Evolutionary conservation across 2,329 filamentous ascomycete species (phyloP).

Genomic region (Pyrenophora tritici-repentis): DNA sequence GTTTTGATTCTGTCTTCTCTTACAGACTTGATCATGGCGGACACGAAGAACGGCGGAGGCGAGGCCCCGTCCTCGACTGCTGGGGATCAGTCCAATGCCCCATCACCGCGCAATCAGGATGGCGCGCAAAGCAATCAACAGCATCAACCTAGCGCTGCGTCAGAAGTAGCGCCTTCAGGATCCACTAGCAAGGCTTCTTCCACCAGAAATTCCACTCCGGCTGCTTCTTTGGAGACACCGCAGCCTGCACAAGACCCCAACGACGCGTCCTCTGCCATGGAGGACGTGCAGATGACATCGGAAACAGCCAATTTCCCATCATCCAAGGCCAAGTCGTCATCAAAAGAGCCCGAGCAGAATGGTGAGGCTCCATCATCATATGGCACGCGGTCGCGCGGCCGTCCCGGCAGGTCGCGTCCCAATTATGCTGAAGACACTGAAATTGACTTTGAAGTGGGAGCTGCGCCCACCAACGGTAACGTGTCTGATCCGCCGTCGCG

Average conservation of each 20-base stretch:
- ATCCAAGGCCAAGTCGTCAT: conserved; percentile 37
- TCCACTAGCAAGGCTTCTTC: conserved; percentile 43
- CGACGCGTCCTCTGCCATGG: conserved; percentile 34
- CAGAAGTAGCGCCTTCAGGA: conserved; percentile 38
- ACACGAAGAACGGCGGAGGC: conserved; percentile 45
- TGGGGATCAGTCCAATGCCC: conserved; percentile 37
- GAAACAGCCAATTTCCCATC: conserved; percentile 35
- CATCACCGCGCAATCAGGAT: conserved; percentile 36
- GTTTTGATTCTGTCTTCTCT: conserved; percentile 23
- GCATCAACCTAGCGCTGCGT: conserved; percentile 27
- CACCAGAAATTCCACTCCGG: conserved; percentile 42
- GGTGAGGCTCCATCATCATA: conserved; percentile 66
- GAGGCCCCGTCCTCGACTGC: conserved; percentile 39
- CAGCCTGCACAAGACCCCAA: conserved; percentile 30
- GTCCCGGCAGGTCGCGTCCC: conserved; percentile 75
- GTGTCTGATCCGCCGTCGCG: conserved; percentile 50
- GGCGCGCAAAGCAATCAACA: conserved; percentile 33
- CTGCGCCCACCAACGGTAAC: conserved; percentile 63
- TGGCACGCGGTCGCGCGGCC: conserved; percentile 91
- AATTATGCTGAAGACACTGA: conserved; percentile 98
- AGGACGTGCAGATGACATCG: conserved; percentile 37
- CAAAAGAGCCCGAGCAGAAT: conserved; percentile 42
- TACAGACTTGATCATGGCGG: conserved; percentile 40
- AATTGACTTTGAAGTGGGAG: conserved; percentile 76
- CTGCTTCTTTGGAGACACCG: conserved; percentile 32